A percentile compares a stretch with the other conserved stretches of the same genome.
phyloP scores from a whole-genome alignment of 257 asterid species.

The Mentha longifolia region DNA sequence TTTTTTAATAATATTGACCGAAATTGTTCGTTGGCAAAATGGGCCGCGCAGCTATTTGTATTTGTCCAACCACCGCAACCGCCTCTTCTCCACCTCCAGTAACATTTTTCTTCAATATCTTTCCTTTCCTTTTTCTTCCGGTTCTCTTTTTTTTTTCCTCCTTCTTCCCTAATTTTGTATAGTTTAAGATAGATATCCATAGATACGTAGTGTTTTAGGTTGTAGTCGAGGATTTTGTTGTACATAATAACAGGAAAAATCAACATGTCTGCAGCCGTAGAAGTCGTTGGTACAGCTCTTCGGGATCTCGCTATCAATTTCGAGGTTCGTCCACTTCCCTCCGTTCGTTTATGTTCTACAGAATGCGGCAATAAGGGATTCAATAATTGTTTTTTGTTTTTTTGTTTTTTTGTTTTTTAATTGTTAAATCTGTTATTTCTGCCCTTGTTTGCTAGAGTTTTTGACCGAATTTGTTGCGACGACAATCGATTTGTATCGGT shows the following conservation, averaged over 20 bases:
- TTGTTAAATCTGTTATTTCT: not conserved
- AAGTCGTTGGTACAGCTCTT: conserved; percentile 42
- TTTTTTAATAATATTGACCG: too few species aligned
- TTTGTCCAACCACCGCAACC: not conserved
- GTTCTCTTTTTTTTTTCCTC: not conserved
- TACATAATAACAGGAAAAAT: conserved; percentile 25
- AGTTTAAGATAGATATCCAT: conserved; percentile 10
- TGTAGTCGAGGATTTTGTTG: conserved; percentile 24
- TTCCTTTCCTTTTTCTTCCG: not conserved
- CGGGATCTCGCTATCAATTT: conserved; percentile 45
- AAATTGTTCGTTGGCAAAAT: not conserved
- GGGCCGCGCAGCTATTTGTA: not conserved
- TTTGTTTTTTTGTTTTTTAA: not conserved
- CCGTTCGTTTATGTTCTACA: not conserved
- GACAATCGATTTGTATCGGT: conserved; percentile 12
- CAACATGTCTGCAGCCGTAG: conserved; percentile 50
- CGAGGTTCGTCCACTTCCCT: conserved; percentile 43
- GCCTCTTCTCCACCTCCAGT: conserved; percentile 22
- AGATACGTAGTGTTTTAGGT: conserved; percentile 22
- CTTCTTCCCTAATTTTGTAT: conserved; percentile 1
- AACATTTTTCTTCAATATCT: conserved; percentile 41
- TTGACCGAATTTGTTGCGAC: conserved; percentile 13
- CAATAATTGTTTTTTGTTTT: not conserved
- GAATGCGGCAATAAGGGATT: not conserved
- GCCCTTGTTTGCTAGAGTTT: not conserved